These are phyloP conservation scores for Tirmania nivea DNA, from an alignment of 495 filamentous ascomycete species.

Conservation along the genomic window DNA sequence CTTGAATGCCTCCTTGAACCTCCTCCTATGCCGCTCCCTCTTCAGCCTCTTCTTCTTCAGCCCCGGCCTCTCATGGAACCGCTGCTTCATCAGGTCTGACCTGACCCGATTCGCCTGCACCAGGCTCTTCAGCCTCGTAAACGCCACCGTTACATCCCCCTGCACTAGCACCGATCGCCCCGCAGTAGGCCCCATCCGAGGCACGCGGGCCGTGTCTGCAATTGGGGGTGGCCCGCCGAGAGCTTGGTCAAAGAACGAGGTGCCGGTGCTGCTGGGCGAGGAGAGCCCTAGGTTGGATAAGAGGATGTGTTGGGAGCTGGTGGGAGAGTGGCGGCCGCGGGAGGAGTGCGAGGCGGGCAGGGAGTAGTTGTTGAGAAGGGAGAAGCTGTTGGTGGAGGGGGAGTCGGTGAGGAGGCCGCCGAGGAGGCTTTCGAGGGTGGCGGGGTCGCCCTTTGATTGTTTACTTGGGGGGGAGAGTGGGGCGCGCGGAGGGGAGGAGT, in stretches of 20 bases:
- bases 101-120: constrained; percentile 32
- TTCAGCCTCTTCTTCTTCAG: constrained; percentile 51
- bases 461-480: too few relatives aligned
- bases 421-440: constrained; percentile 8
- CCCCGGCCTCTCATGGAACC: constrained; percentile 48
- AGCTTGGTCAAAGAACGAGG: neutral
- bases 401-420: constrained; percentile 13
- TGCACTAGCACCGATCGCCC: constrained; percentile 38
- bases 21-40: constrained; percentile 40
- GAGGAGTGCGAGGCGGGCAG: neutral
- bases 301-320: constrained; percentile 1
- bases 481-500: too few relatives aligned
- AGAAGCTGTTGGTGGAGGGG: constrained; percentile 3
- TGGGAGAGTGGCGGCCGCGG: neutral
- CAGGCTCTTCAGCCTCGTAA: constrained; percentile 29
- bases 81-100: constrained; percentile 29
- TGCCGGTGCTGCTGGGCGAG: neutral
- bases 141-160: constrained; percentile 32
- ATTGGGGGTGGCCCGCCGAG: too few relatives aligned
- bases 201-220: constrained; percentile 1
- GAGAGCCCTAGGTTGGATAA: constrained; percentile 1
- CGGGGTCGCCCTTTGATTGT: constrained; percentile 5
- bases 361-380: neutral
- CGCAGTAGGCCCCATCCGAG: constrained; percentile 30
- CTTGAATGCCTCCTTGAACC: constrained; percentile 44